A percentile compares a stretch with the other conserved stretches of the same genome.
Evolutionary conservation across 805 yeast species (phyloP).

Genomic region (Suhomyces sp.): DNA sequence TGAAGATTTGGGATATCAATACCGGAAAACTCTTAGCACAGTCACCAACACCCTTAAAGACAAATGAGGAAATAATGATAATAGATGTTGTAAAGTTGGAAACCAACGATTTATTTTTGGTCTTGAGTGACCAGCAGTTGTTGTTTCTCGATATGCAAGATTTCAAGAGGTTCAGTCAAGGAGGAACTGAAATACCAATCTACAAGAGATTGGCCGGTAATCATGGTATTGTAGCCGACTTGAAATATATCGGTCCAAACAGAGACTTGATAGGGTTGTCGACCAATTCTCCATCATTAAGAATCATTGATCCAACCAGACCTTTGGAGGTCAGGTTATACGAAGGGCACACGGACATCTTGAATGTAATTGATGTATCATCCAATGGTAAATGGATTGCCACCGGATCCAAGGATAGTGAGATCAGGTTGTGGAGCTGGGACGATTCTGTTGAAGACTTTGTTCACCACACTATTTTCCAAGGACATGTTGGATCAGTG

Average conservation of each 20-base stretch:
- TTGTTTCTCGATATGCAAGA: slow-evolving; percentile 40
- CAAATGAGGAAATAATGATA: slow-evolving; percentile 71
- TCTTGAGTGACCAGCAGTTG: slow-evolving; percentile 83
- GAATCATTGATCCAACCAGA: slow-evolving; percentile 63
- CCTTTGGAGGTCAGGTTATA: slow-evolving; percentile 61
- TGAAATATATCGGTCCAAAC: slow-evolving; percentile 70
- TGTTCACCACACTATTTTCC: slow-evolving; percentile 56
- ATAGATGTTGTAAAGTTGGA: slow-evolving; percentile 51
- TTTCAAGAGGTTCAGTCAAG: slow-evolving; percentile 15
- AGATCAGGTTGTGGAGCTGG: slow-evolving; percentile 80
- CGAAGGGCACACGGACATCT: slow-evolving; percentile 83
- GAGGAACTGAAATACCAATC: slow-evolving; percentile 35
- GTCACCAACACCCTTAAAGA: slow-evolving; percentile 47
- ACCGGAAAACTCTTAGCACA: slow-evolving; percentile 47
- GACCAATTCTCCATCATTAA: slow-evolving; percentile 85
- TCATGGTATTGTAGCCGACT: slow-evolving; percentile 93
- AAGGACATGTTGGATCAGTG: slow-evolving; percentile 86
- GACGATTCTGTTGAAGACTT: slow-evolving; percentile 40
- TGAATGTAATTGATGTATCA: slow-evolving; percentile 76
- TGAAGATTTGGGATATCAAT: slow-evolving; percentile 60
- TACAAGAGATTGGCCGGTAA: slow-evolving; percentile 75
- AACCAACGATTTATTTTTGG: slow-evolving; percentile 43
- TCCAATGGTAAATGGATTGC: slow-evolving; percentile 86
- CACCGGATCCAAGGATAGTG: slow-evolving; percentile 86
- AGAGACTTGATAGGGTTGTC: slow-evolving; percentile 70